Base-by-base conservation (phyloP, 192 early-diverging fungal genomes). In the Pilobolus umbonatus region DNA sequence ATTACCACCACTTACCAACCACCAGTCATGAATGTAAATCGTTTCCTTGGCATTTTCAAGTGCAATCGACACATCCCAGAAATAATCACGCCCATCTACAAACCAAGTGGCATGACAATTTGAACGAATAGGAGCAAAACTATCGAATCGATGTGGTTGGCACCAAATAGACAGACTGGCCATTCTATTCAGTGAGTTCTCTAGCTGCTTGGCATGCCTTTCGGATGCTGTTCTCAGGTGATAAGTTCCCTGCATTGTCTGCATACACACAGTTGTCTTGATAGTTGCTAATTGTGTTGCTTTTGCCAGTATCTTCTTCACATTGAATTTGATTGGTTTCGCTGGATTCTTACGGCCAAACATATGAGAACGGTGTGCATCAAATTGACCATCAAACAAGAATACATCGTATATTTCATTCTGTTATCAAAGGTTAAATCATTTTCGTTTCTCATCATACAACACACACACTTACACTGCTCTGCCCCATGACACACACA, bases 11-110 rank as follows among this genome's bases (percentile, higher is more conserved):
- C 10, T 64, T 64, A 64, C 71, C 75, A 81, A 32, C 82, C 85
- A 91, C 91, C 91, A 91, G 66, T 90, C 89, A 49, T 75, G 72
- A 51, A 87, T 85, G 62, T 83, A 85, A 39, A 88, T 85, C 12
- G 76, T 75, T 43, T 86, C 79, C 12, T 77, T 85, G 15, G 88
- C 86, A 65, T 83, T 82, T 21, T 80, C 80, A 45, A 90, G 58
- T 3, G 85, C 88, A 35, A 86, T 83, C 1, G 84, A 80, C 10
- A 85, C 68, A 4, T 87, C 80, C 65, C 77, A 85, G 43, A 88
- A 86, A 60, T 88, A 90, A 66, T 87, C 84, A 21, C 81, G 74
- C 34, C 88, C 88, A 57, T 90, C 88, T 5, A 90, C 87, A 43
- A 85, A 78, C 84, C 85, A 89, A 21, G 80, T 78, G 4, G 79